These are phyloP conservation scores for Aegilops sharonensis DNA, from an alignment of 176 grass and related monocot species.

Conservation along the genomic window DNA sequence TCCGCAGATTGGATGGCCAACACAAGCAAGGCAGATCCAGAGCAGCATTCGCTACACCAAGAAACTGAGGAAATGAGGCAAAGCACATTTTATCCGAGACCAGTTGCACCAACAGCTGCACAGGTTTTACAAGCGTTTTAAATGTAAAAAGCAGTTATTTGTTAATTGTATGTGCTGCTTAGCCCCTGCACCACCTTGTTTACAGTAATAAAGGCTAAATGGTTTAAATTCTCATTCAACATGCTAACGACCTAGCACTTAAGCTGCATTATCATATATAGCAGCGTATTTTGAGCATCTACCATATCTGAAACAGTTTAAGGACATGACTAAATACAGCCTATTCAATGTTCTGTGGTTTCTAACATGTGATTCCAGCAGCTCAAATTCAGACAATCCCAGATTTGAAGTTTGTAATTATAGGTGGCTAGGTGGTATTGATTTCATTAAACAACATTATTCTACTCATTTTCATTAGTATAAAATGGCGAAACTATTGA, in stretches of 20 bases:
- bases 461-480: conserved; percentile 5
- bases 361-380: conserved; percentile 3
- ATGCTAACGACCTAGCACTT: background rate
- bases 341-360: conserved; percentile 12
- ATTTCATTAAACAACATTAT: conserved; percentile 16
- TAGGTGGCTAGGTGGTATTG: conserved; percentile 28
- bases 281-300: background rate
- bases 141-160: background rate
- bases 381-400: background rate
- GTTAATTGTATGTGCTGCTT: conserved; percentile 20
- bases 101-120: conserved; percentile 95
- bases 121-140: conserved; percentile 56
- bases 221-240: background rate
- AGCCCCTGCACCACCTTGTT: background rate
- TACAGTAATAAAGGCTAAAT: conserved; percentile 11
- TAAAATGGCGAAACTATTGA: background rate
- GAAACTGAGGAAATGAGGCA: conserved; percentile 77
- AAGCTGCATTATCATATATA: background rate
- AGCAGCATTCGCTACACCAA: conserved; percentile 69
- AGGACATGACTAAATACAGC: conserved; percentile 1
- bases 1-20: conserved; percentile 99
- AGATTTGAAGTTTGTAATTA: conserved; percentile 16
- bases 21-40: conserved; percentile 73
- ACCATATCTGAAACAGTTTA: background rate
- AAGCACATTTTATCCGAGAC: conserved; percentile 84